phyloP scores from a whole-genome alignment of 352 stramenopile genomes.

The Globisporangium recalcitrans region DNA sequence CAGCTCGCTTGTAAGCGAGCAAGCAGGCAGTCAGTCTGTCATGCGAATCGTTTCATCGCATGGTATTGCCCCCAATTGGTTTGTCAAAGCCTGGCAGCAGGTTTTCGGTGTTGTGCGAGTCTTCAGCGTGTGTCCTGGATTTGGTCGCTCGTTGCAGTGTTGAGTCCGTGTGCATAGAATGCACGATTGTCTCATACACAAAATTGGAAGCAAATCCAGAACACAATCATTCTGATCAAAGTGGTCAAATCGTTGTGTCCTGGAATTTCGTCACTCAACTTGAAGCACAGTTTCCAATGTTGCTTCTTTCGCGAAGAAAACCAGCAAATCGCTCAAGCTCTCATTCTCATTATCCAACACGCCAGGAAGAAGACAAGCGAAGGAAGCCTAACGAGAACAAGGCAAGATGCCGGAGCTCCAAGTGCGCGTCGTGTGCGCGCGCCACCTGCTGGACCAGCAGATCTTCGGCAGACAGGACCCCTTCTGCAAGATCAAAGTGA shows the following conservation, averaged over 20 bases:
- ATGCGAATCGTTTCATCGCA: no score
- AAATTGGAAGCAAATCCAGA: neutral
- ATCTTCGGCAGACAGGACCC: slow-evolving; percentile 83
- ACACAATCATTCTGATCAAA: neutral
- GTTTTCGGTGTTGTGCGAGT: no score
- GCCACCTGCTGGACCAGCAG: slow-evolving; percentile 80
- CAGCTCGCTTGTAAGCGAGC: neutral
- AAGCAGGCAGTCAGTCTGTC: no score
- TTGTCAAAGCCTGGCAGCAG: no score
- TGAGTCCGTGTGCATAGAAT: no score
- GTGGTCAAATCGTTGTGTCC: no score
- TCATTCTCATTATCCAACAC: neutral
- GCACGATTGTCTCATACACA: neutral
- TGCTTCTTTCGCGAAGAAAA: no score
- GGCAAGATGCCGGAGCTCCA: slow-evolving; percentile 61
- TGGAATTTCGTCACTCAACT: neutral
- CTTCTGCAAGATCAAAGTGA: slow-evolving; percentile 67
- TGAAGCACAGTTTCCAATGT: no score
- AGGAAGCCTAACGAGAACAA: neutral
- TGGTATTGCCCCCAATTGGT: no score
- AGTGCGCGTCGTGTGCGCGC: slow-evolving; percentile 68
- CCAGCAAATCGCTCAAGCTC: no score
- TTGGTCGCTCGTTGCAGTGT: no score
- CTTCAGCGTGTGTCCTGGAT: no score
- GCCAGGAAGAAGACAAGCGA: neutral